Evolutionary conservation across 2,329 filamentous ascomycete species (phyloP).

Genomic region (Neopestalotiopsis rosae): DNA sequence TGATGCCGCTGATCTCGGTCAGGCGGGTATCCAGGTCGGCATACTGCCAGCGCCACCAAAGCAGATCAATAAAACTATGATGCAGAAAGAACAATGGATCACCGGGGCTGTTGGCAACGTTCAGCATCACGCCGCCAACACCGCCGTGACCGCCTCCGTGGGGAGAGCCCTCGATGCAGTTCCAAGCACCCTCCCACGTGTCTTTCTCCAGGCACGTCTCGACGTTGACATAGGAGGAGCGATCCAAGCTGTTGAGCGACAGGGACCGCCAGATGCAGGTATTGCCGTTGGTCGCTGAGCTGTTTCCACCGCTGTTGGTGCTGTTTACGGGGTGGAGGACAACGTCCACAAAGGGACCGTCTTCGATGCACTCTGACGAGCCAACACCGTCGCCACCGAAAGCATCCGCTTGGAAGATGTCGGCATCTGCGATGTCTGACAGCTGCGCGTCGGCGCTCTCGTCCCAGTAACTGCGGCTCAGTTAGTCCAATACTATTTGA

Average conservation of each 20-base stretch:
- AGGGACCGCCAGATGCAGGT: slow-evolving; percentile 11
- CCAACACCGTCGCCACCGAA: slow-evolving; percentile 14
- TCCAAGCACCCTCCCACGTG: slow-evolving; percentile 9
- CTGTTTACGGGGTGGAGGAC: not conserved
- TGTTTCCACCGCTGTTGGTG: not conserved
- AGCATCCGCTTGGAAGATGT: slow-evolving; percentile 5
- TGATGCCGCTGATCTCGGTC: slow-evolving; percentile 28
- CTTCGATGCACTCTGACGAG: not conserved
- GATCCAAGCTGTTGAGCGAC: not conserved
- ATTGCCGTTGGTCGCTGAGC: not conserved
- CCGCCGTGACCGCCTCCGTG: not conserved
- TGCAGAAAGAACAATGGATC: slow-evolving; percentile 43
- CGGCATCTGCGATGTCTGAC: not conserved
- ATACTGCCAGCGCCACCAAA: slow-evolving; percentile 36
- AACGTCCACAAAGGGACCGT: slow-evolving; percentile 8
- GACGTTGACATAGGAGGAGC: slow-evolving; percentile 11
- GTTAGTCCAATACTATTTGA: no score
- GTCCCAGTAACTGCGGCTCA: not conserved
- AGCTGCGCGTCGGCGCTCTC: not conserved
- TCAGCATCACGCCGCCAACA: not conserved
- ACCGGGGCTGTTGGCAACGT: slow-evolving; percentile 25
- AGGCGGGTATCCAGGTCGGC: slow-evolving; percentile 27
- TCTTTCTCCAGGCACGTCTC: slow-evolving; percentile 7
- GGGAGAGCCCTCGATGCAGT: slow-evolving; percentile 6
- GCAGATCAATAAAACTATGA: slow-evolving; percentile 32